These are phyloP conservation scores for Colletotrichum plurivorum DNA, from an alignment of 2,329 filamentous ascomycete genomes.

Conservation along the genomic window DNA sequence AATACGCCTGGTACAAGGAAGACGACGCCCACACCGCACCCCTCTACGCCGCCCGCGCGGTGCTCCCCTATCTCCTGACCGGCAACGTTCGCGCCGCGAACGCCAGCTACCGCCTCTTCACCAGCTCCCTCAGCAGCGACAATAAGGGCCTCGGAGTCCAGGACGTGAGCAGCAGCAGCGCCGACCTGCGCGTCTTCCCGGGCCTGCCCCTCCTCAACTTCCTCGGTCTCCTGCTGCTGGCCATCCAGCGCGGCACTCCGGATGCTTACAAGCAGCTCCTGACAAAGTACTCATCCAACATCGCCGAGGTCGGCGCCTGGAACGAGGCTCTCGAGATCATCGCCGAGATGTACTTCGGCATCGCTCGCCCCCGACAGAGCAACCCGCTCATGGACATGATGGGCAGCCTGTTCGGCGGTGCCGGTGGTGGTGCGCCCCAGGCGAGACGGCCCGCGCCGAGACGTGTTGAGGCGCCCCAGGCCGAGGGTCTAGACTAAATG, in stretches of 20 bases:
- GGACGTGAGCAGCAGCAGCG: slow-evolving; percentile 80
- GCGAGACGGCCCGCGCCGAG: slow-evolving; percentile 60
- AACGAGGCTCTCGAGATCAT: slow-evolving; percentile 86
- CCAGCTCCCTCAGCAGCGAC: slow-evolving; percentile 55
- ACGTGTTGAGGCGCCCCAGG: slow-evolving; percentile 63
- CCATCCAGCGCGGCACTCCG: slow-evolving; percentile 82
- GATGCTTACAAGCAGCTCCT: slow-evolving; percentile 87
- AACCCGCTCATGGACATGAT: slow-evolving; percentile 99
- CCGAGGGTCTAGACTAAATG: slow-evolving; percentile 72
- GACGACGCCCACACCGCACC: slow-evolving; percentile 91
- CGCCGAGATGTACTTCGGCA: slow-evolving; percentile 97
- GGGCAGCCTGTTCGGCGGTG: slow-evolving; percentile 91
- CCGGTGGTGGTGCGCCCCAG: slow-evolving; percentile 61
- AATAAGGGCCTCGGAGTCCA: slow-evolving; percentile 77
- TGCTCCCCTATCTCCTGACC: slow-evolving; percentile 91
- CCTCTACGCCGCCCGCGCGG: slow-evolving; percentile 85
- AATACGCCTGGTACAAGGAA: slow-evolving; percentile 94
- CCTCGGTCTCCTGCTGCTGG: slow-evolving; percentile 85
- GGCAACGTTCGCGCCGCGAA: slow-evolving; percentile 94
- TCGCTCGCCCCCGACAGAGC: slow-evolving; percentile 87
- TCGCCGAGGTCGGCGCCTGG: slow-evolving; percentile 85
- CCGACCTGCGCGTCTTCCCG: slow-evolving; percentile 87
- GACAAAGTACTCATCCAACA: slow-evolving; percentile 83
- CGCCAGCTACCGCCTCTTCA: slow-evolving; percentile 79
- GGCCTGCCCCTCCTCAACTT: slow-evolving; percentile 97